A percentile compares a stretch with the other conserved stretches of the same genome.
These are phyloP conservation scores for Fusarium proliferatum DNA, from an alignment of 2,329 filamentous ascomycete genomes.

Conservation along the genomic window DNA sequence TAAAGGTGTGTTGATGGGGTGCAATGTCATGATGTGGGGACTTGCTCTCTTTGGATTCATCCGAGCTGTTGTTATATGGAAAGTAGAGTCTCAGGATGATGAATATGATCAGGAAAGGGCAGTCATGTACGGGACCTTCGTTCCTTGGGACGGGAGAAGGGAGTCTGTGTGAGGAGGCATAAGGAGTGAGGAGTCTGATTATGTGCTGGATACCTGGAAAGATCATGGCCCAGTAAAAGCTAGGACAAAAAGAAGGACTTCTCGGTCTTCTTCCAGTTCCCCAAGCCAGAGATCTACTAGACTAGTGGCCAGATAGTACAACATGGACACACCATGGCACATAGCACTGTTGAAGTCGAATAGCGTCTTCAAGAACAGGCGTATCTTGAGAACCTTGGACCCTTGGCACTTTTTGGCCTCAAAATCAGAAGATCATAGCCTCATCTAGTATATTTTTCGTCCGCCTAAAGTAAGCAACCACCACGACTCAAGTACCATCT, in stretches of 20 bases:
- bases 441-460: neutral
- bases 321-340: neutral
- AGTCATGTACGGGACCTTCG: slow-evolving; percentile 38
- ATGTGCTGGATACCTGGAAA: neutral
- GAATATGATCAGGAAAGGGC: slow-evolving; percentile 5
- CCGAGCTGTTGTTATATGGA: slow-evolving; percentile 47
- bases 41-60: slow-evolving; percentile 45
- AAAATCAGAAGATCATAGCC: neutral
- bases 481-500: neutral
- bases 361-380: too few species aligned
- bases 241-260: neutral
- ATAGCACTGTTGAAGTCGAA: neutral
- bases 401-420: neutral
- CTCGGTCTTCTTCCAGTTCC: too few species aligned
- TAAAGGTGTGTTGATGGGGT: slow-evolving; percentile 44
- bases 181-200: neutral
- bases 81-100: slow-evolving; percentile 19
- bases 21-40: slow-evolving; percentile 45
- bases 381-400: neutral
- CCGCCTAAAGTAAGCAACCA: neutral
- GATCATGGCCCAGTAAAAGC: too few species aligned
- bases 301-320: too few species aligned
- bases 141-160: slow-evolving; percentile 24
- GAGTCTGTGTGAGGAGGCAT: slow-evolving; percentile 8
- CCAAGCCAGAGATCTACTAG: neutral